Evolutionary conservation across 495 filamentous ascomycete genomes (phyloP).

Genomic region (Entonaema liquescens): DNA sequence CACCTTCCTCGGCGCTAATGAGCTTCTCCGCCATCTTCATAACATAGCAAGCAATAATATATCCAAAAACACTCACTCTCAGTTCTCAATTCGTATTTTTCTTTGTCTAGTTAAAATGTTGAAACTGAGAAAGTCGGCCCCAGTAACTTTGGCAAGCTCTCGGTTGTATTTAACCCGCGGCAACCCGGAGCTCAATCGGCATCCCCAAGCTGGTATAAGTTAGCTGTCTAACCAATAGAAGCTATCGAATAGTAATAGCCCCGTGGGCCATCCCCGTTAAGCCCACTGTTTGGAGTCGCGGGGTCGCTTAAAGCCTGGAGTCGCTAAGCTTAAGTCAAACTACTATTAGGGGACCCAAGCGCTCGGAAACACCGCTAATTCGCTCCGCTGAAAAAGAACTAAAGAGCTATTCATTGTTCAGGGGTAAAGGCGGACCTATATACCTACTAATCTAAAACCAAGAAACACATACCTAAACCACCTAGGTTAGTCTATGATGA

Average conservation of each 20-base stretch:
- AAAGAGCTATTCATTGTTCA: background rate
- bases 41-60: conserved; percentile 15
- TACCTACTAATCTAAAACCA: background rate
- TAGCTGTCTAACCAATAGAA: conserved; percentile 8
- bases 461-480: background rate
- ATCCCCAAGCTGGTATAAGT: conserved; percentile 13
- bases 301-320: too few species aligned
- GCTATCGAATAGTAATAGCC: conserved; percentile 25
- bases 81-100: background rate
- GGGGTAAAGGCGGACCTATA: background rate
- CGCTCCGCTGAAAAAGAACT: background rate
- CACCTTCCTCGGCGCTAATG: conserved; percentile 46
- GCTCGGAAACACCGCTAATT: background rate
- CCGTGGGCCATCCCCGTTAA: background rate
- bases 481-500: background rate
- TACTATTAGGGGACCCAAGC: conserved; percentile 19
- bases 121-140: background rate
- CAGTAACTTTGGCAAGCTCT: conserved; percentile 11
- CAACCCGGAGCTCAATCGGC: conserved; percentile 29
- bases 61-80: background rate
- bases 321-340: too few species aligned
- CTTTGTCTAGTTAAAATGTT: conserved; percentile 9
- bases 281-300: background rate
- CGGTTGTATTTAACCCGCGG: conserved; percentile 37
- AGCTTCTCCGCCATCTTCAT: conserved; percentile 46